Evolutionary conservation across 129 eudicot species (phyloP).

Genomic region (Pulicaria dysenterica): DNA sequence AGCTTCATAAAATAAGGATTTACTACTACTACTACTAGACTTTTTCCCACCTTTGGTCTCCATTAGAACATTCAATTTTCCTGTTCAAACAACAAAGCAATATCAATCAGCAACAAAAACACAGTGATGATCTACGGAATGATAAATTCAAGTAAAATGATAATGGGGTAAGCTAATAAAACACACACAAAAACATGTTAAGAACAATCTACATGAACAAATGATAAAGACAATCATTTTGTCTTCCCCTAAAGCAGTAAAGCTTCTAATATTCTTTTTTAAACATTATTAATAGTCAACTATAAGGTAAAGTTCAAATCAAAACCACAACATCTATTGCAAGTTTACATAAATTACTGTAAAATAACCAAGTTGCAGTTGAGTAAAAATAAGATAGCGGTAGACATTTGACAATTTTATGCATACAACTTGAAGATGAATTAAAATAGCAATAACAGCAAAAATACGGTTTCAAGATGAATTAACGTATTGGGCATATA

Average conservation of each 20-base stretch:
- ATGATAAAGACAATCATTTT: not conserved
- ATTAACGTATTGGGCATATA: too few species aligned
- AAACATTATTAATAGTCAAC: too few species aligned
- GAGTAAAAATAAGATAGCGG: too few species aligned
- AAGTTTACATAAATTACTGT: too few species aligned
- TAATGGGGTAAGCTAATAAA: not conserved
- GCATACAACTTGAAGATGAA: not conserved
- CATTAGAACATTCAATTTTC: slow-evolving; percentile 82
- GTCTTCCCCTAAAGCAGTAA: too few species aligned
- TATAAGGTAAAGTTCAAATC: too few species aligned
- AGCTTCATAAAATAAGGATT: slow-evolving; percentile 75
- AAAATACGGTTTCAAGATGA: too few species aligned
- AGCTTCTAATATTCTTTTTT: too few species aligned
- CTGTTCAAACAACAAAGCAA: slow-evolving; percentile 25
- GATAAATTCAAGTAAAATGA: not conserved
- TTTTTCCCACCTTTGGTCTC: slow-evolving; percentile 96
- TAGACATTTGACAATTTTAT: too few species aligned
- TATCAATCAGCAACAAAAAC: not conserved
- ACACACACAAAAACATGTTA: not conserved
- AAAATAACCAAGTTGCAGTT: too few species aligned
- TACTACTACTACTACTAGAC: slow-evolving; percentile 95
- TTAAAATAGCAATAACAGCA: too few species aligned
- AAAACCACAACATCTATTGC: too few species aligned
- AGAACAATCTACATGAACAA: not conserved
- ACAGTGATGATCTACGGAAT: not conserved